Evolutionary conservation across 23 red algal species (phyloP).

Genomic region (Gracilaria gracilis): DNA sequence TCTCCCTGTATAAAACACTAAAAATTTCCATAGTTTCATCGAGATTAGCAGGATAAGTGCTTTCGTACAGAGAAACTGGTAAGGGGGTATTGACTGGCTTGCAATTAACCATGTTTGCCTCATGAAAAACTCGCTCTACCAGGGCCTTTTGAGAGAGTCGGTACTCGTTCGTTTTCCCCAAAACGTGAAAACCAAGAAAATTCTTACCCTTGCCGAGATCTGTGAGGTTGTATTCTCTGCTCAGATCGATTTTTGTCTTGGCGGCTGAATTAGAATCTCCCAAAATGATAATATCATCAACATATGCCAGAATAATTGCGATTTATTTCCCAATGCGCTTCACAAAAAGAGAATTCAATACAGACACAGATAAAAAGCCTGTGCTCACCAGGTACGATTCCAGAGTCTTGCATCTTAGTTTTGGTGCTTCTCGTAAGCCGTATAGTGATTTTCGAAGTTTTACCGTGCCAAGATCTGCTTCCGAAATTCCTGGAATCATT

Average conservation of each 20-base stretch:
- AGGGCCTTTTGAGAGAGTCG: slow-evolving; percentile 3
- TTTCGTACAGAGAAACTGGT: slow-evolving; percentile 34
- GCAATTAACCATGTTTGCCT: background rate
- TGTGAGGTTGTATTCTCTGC: background rate
- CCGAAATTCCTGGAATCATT: slow-evolving; percentile 2
- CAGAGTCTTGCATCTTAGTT: slow-evolving; percentile 49
- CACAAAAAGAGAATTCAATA: background rate
- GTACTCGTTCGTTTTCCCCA: background rate
- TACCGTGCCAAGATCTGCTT: background rate
- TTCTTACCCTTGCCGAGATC: background rate
- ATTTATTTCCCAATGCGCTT: background rate
- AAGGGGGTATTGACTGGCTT: slow-evolving; percentile 14
- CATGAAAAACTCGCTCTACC: slow-evolving; percentile 3
- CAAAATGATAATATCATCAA: slow-evolving; percentile 19
- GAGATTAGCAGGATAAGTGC: background rate
- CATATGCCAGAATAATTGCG: slow-evolving; percentile 8
- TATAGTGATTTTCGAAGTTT: slow-evolving; percentile 51
- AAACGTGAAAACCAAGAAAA: background rate
- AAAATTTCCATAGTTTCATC: background rate
- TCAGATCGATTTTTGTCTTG: background rate
- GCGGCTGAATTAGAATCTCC: background rate
- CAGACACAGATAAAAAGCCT: background rate
- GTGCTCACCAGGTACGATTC: background rate
- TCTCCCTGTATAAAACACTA: slow-evolving; percentile 16
- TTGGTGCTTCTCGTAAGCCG: slow-evolving; percentile 49